A percentile compares a stretch with the other conserved stretches of the same genome.
phyloP scores from a whole-genome alignment of 2,329 filamentous ascomycete genomes.

The Cordyceps javanica region DNA sequence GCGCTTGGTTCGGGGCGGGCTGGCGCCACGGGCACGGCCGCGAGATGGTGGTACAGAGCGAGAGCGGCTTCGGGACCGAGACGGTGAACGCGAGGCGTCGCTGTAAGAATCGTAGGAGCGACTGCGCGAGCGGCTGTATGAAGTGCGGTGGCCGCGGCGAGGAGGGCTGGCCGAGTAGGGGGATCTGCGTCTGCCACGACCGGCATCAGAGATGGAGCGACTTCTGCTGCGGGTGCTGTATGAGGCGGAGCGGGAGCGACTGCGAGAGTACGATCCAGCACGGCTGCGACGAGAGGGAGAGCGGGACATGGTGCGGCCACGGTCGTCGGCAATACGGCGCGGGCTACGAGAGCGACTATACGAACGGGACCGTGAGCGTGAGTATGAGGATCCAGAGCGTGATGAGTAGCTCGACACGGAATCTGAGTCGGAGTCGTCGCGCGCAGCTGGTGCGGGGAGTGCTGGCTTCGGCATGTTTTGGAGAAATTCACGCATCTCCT shows the following conservation, averaged over 20 bases:
- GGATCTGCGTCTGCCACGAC: background rate
- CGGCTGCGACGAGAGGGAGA: conserved; percentile 21
- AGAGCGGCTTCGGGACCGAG: conserved; percentile 3
- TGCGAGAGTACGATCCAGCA: conserved; percentile 23
- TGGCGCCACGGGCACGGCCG: background rate
- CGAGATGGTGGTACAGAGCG: background rate
- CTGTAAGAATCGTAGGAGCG: conserved; percentile 11
- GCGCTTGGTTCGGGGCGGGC: conserved; percentile 3
- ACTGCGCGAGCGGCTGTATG: conserved; percentile 9
- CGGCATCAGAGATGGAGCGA: background rate
- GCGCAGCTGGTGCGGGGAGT: conserved; percentile 49
- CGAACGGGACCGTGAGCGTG: conserved; percentile 38
- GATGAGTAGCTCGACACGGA: conserved; percentile 76
- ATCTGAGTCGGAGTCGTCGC: conserved; percentile 55
- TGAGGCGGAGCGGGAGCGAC: conserved; percentile 24
- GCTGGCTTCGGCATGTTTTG: conserved; percentile 85
- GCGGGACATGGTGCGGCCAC: conserved; percentile 24
- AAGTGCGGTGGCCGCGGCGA: background rate
- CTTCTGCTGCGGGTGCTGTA: conserved; percentile 34
- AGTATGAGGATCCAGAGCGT: conserved; percentile 53
- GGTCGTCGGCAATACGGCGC: conserved; percentile 16
- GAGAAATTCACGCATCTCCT: conserved; percentile 87
- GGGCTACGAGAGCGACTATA: conserved; percentile 20
- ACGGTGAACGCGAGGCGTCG: conserved; percentile 1
- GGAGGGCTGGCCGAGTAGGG: conserved; percentile 1